Base-by-base conservation (phyloP, 1,139 yeast genomes). In the Maudiozyma humilis region DNA sequence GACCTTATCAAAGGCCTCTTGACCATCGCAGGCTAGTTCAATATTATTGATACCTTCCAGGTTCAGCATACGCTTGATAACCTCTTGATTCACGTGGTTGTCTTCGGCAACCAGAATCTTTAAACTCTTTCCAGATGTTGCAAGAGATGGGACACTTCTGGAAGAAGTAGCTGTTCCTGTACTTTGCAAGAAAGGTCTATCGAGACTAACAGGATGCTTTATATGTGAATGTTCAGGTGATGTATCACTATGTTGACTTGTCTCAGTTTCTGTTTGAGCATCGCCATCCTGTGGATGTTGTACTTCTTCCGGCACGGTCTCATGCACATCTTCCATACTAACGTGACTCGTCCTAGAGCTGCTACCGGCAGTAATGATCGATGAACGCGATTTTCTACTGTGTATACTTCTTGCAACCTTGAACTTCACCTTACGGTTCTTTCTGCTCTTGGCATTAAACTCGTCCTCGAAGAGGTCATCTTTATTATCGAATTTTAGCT, bases 21-120 rank as follows among this genome's bases (percentile, higher is more conserved):
- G 81, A n/a, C 98, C 98, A 63, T 89, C 91, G 48, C 82, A 75
- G 0, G 95, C 96, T 64, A 86, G 66, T 5, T 80, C 80, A 38
- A 91, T 70, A 50, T 82, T 76, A 4, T 64, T 65, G 50, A 84
- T 75, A 1, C 95, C 95, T 63, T 88, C 95, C 17, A 86, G 67
- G 46, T 73, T 73, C 47, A 91, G 70, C 95, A 89, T 87, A 47
- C 96, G 69, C 55, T 75, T 79, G 54, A 88, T 83, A 29, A 91
- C 95, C 61, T 87, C 94, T 61, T 88, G 96, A 60, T 91, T 89
- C 12, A 91, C 94, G 52, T 74, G 68, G 55, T 91, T 91, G 60
- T 91, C 98, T 58, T 91, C 98, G 0, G 96, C 97, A n/a, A 91
- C 89, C 46, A 91, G 70, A 18, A 91, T 79, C 42, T 72, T 73